A percentile compares a stretch with the other conserved stretches of the same genome.
phyloP scores from a whole-genome alignment of 140 eudicot species.

The Anethum foeniculum region DNA sequence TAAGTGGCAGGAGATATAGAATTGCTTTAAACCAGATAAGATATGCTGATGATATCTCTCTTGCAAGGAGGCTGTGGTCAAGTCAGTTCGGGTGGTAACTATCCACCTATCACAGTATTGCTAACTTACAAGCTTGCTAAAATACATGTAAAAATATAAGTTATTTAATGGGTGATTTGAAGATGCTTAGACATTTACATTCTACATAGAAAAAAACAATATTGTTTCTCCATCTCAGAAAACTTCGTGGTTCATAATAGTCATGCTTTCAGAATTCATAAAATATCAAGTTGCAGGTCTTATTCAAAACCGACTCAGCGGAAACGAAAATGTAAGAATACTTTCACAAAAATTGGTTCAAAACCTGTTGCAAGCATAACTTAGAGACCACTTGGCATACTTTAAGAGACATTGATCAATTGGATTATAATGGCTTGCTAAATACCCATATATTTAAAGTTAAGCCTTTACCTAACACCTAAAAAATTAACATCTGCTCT shows the following conservation, averaged over 20 bases:
- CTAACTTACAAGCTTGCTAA: neutral
- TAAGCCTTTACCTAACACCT: constrained; percentile 7
- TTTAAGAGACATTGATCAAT: neutral
- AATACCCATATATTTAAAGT: neutral
- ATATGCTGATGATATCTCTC: constrained; percentile 28
- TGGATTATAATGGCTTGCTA: neutral
- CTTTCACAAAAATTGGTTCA: neutral
- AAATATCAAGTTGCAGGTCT: constrained; percentile 9
- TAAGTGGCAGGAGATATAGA: constrained; percentile 23
- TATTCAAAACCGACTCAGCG: constrained; percentile 1
- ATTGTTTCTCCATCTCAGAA: neutral
- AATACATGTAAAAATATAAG: neutral
- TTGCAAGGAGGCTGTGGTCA: constrained; percentile 2
- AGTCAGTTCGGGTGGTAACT: constrained; percentile 20
- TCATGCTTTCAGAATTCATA: neutral
- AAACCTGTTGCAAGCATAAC: constrained; percentile 4
- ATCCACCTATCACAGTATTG: neutral
- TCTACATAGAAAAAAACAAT: neutral
- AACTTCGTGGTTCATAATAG: neutral
- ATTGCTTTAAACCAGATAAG: constrained; percentile 46
- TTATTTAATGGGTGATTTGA: neutral
- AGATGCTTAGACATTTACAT: neutral
- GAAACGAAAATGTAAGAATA: neutral
- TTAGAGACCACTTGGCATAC: constrained; percentile 7
- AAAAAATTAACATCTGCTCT: neutral